Base-by-base conservation (phyloP, 306 rosid genomes). In the Dalbergia oliveri region DNA sequence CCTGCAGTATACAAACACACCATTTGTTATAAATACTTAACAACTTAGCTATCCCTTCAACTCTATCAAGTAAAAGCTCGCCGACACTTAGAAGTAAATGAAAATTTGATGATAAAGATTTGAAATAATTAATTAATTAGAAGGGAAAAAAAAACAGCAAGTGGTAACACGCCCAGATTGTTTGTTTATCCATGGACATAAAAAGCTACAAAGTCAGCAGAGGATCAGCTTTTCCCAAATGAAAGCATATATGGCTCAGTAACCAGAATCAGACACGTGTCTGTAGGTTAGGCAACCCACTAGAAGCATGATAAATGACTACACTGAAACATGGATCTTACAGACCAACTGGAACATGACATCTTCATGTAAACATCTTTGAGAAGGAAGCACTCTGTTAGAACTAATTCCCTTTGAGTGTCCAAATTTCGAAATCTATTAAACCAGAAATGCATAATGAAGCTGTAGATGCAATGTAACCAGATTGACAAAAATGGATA, bases 1-100 rank as follows among this genome's bases (percentile, higher is more conserved):
- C 99, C 99, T 96, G 92, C 83, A 87, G 62, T 62, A 76, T 60
- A 76, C 45, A 73, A 72, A 79, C 77, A 83, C 53, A 72, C 66
- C 21, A 53, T 41, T 14, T 23, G 75, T 56, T 16, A 77, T 67
- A 73, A 77, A 72, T 63, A 6, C 34, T 74, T 58, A 69, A 73
- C 39, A 65, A 59, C 69, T 76, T 18, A 78, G 68, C 77, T 53
- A 66, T 47, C 45, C 54, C 66, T 51, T 57, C 69, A 79, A 61
- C 73, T 49, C 15, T 34, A 58, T 50, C 67, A 51, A 79, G 35
- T 57, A 67, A 50, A 49, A 44, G 47, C 47, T 71, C 18, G 54
- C 8, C 61, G 43, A 49, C 56, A 74, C 49, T 85, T 41, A 1
- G 43, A 34, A 67, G 62, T 58, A 67, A 76, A 77, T 63, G 62